Evolutionary conservation across 768 basidiomycete species (phyloP), one percentile per base, ranked within the genome.

Genomic region (Pleurotus djamor): DNA sequence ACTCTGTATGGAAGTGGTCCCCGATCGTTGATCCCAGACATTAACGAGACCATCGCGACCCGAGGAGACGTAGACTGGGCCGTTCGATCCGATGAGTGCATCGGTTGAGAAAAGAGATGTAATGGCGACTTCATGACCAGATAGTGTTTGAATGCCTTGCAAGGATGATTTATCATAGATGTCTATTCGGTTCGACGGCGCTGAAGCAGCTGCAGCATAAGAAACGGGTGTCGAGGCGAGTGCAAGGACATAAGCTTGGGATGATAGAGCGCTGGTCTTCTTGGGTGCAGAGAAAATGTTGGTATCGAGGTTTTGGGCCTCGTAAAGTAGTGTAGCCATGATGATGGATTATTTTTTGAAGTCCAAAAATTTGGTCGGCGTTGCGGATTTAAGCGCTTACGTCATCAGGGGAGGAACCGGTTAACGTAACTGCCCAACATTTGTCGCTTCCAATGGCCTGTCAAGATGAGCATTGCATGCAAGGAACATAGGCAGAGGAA

Each of bases 1-100:
- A 34, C 21, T 13, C 51, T 78, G 73, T 5, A 50, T 34, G 32
- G 58, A 48, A 49, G 52, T 51, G 17, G 80, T 68, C 58, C 72
- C 73, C 35, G 82, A 75, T 59, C 91, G 82, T 57, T 83, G 82
- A 68, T 94, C 92, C 92, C 92, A 94, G 34, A 85, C 78, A 60
- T 82, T 84, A 57, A 94, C 82, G 55, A 78, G 76, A 1, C 90
- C 90, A 63, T 92, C 90, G 63, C 80, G 83, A 1, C 92, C 89
- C 9, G 84, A 85, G 1, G 89, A 87, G 14, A 91, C 66, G 5
- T 92, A 74, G 38, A 73, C 76, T 33, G 75, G 75, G 9, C 76
- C 74, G 38, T 72, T 64, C 0, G 74, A 66, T 1, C 78, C 78
- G 1, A 76, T 77, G 2, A 87, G 66, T 13, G 71, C 68, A 16